Conservation (phyloP, 108 stramenopile genomes). For the Pseudonitzschia pungens region DNA sequence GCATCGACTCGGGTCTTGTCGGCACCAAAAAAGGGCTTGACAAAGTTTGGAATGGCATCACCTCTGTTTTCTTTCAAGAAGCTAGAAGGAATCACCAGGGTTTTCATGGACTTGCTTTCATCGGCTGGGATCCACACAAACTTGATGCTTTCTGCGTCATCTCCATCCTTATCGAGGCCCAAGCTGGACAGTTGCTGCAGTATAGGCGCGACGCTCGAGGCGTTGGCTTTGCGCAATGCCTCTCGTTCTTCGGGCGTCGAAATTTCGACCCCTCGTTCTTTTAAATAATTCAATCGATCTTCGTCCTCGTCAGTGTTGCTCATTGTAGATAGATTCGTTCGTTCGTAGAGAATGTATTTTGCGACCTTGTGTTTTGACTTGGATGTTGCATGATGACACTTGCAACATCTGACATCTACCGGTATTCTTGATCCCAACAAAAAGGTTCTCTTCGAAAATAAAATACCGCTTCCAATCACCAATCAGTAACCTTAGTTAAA, state of each 20-base stretch:
- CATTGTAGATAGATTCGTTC: not conserved
- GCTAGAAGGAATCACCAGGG: conserved; percentile 36
- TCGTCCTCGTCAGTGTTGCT: conserved; percentile 34
- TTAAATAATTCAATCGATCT: conserved; percentile 70
- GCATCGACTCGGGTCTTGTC: conserved; percentile 59
- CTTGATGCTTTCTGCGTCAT: conserved; percentile 19
- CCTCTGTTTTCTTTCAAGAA: conserved; percentile 22
- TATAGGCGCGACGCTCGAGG: not conserved
- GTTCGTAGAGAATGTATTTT: too few relatives aligned
- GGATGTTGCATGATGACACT: too few relatives aligned
- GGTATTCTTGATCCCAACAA: too few relatives aligned
- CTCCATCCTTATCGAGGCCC: conserved; percentile 22
- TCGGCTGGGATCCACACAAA: conserved; percentile 78
- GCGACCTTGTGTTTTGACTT: too few relatives aligned
- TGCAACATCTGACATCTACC: too few relatives aligned
- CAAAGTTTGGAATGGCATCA: conserved; percentile 51
- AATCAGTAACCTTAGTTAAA: too few relatives aligned
- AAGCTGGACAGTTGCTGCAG: conserved; percentile 36
- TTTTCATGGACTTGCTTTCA: conserved; percentile 51
- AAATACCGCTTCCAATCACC: too few relatives aligned
- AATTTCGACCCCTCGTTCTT: conserved; percentile 49
- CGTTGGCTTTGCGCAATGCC: not conserved
- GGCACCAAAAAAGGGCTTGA: conserved; percentile 56
- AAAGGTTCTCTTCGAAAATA: too few relatives aligned
- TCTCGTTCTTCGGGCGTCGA: conserved; percentile 26